Evolutionary conservation across 768 basidiomycete genomes (phyloP).

Genomic region (Lentinula boryana): DNA sequence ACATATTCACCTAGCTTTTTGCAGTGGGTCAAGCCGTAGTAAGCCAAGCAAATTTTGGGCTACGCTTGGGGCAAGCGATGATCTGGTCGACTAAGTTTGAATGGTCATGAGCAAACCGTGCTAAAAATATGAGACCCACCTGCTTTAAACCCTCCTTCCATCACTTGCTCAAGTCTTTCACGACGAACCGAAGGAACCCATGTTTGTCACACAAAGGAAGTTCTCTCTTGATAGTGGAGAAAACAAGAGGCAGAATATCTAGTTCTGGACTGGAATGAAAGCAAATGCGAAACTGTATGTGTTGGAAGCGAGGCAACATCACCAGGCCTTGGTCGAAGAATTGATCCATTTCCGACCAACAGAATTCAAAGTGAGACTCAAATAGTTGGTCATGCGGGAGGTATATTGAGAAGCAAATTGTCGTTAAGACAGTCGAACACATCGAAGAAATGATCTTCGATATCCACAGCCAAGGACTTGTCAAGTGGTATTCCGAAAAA

Average conservation of each 20-base stretch:
- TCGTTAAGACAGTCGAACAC: background rate
- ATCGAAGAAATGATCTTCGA: background rate
- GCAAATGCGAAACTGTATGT: background rate
- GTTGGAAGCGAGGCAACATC: background rate
- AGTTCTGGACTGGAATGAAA: background rate
- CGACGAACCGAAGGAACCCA: background rate
- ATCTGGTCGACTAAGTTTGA: too few species aligned
- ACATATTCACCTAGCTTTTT: too few species aligned
- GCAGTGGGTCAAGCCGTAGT: too few species aligned
- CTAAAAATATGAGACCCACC: too few species aligned
- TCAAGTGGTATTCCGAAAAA: background rate
- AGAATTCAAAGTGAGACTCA: background rate
- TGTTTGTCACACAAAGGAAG: background rate
- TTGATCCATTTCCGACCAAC: background rate
- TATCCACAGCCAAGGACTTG: background rate
- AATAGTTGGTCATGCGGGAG: background rate
- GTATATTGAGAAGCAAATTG: conserved; percentile 1
- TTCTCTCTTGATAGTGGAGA: background rate
- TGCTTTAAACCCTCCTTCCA: too few species aligned
- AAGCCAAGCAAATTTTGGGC: too few species aligned
- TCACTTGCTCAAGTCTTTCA: background rate
- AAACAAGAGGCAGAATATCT: background rate
- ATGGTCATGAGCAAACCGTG: too few species aligned
- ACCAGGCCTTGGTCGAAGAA: background rate
- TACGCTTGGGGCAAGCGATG: too few species aligned